phyloP scores from a whole-genome alignment of 768 basidiomycete species.

The Pleurotus cornucopiae region DNA sequence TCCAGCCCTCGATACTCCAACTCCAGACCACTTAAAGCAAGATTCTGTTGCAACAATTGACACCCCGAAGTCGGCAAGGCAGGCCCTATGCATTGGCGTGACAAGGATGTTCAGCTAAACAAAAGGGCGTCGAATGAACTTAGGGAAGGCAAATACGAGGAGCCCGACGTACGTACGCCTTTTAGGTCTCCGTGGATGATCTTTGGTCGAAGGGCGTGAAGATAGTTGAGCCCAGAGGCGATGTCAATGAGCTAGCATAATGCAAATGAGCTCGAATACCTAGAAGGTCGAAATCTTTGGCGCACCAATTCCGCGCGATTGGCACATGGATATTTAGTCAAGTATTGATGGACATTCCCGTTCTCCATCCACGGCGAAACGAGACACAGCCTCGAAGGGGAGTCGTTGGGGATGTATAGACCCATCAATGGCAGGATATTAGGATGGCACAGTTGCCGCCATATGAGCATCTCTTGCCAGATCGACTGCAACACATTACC shows the following conservation, averaged over 20 bases:
- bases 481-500: constrained; percentile 17
- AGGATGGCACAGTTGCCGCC: constrained; percentile 23
- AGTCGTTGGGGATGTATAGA: constrained; percentile 22
- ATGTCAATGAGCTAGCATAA: constrained; percentile 25
- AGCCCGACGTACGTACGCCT: constrained; percentile 23
- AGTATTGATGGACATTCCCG: constrained; percentile 27
- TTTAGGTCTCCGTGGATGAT: constrained; percentile 44
- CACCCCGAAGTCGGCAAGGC: constrained; percentile 49
- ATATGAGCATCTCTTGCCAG: constrained; percentile 25
- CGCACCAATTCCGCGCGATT: constrained; percentile 14
- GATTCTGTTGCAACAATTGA: constrained; percentile 21
- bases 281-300: background rate
- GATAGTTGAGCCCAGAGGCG: constrained; percentile 25
- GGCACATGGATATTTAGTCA: constrained; percentile 13
- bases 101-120: constrained; percentile 44
- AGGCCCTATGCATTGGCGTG: constrained; percentile 33
- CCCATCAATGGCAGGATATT: constrained; percentile 37
- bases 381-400: constrained; percentile 24
- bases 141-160: background rate
- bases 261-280: background rate
- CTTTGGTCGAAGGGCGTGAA: constrained; percentile 22
- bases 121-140: background rate
- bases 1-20: constrained; percentile 12
- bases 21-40: background rate
- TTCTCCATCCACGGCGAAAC: constrained; percentile 36